phyloP scores from a whole-genome alignment of 495 filamentous ascomycete species.

The Aspergillus heteromorphus region DNA sequence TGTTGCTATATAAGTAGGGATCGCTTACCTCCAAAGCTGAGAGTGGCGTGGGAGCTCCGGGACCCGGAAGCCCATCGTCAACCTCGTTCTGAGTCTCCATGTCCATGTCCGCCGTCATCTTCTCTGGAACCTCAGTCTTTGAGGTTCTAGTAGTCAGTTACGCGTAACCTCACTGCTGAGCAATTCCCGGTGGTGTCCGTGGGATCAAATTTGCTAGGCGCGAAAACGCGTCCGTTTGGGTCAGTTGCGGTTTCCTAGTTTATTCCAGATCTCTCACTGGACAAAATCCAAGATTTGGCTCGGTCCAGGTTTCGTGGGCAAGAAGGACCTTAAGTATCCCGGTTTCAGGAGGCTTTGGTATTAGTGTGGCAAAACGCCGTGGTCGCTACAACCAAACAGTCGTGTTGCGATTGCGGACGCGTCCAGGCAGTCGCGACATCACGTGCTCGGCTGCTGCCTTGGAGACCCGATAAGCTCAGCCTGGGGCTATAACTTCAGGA shows the following conservation, averaged over 20 bases:
- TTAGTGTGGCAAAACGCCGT: constrained; percentile 23
- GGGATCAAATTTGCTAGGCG: background rate
- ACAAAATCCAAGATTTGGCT: background rate
- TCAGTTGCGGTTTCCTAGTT: background rate
- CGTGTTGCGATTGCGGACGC: constrained; percentile 24
- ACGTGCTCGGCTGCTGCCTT: constrained; percentile 26
- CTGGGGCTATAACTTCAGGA: background rate
- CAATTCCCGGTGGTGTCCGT: background rate
- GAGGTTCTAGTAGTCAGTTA: background rate
- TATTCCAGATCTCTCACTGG: background rate
- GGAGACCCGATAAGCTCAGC: background rate
- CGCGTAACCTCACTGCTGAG: background rate
- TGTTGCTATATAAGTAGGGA: background rate
- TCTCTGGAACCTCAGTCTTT: background rate
- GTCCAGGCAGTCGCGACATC: constrained; percentile 37
- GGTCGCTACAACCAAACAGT: constrained; percentile 11
- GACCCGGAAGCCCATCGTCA: constrained; percentile 66
- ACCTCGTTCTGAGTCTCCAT: constrained; percentile 54
- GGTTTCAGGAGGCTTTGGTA: background rate
- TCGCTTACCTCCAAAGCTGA: constrained; percentile 71
- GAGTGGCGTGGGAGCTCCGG: constrained; percentile 92
- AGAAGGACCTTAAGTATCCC: background rate
- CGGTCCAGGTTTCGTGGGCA: background rate
- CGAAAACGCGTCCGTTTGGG: background rate
- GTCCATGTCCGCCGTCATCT: constrained; percentile 57